Evolutionary conservation across 2,329 filamentous ascomycete genomes (phyloP), one percentile per base, ranked within the genome.

Genomic region (Fusarium incarnatum): DNA sequence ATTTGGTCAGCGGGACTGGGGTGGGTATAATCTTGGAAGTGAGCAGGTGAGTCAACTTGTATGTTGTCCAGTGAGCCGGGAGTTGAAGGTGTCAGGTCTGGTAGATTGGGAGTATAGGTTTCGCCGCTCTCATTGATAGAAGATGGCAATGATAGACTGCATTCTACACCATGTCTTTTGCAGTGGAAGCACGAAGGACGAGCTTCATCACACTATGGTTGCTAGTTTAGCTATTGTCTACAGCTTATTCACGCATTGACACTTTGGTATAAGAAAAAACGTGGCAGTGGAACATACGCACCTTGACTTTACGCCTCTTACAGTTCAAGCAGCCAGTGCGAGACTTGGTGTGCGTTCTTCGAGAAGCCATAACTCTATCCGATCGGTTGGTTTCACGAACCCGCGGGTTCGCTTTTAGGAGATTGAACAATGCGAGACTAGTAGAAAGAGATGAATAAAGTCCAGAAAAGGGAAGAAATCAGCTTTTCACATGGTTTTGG

Each of bases 241-340:
- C 42, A 15, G 8, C 15, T n/a, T 5, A n/a, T 18, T 18, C 52
- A 37, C 27, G 23, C 8, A 8, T 22, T 28, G 23, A 3, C 23
- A 23, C 6, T 15, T 15, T 13, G 32, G 8, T 25, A 16, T 22
- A 49, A 30, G 28, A 23, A 23, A 18, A 42, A 32, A 41, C 18
- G 30, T 25, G 41, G 16, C 28, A 34, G 18, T 52, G 18, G 23
- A 28, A 20, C n/a, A 46, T 28, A 60, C 75, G 42, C 67, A 78
- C 77, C 70, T 79, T 79, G 27, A 79, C 77, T 58, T 78, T 79
- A 37, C 77, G 75, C 10, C 74, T 70, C 67, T 79, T 79, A 64
- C 77, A 79, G 63, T 77, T 75, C 42, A 56, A 57, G 60, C 77
- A 79, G 44, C 77, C 77, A 15, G 68, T 78, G 13, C 77, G 74